Base-by-base conservation (phyloP, 768 basidiomycete genomes). In the Suillus clintonianus region DNA sequence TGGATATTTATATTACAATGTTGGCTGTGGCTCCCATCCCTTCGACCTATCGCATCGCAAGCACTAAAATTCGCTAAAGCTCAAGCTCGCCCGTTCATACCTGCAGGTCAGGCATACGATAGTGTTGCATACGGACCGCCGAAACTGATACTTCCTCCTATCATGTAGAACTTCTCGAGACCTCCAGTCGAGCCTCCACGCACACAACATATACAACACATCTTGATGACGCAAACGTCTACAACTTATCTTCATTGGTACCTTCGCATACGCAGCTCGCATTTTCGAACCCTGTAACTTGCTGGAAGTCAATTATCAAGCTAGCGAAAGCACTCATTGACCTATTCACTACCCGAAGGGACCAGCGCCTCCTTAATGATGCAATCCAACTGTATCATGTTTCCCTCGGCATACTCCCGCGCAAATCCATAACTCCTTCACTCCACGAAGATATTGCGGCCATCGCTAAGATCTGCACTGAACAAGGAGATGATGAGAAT, bases 351-450 rank as follows among this genome's bases (percentile, higher is more conserved):
- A 36, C n/a, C 13, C 7, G 13, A n/a, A 11, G 11, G 14, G 22
- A 55, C 34, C 54, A 36, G 14, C n/a, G 36, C 4, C n/a, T 36
- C n/a, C 13, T 55, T 15, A 37, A n/a, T 36, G 34, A 55, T 55
- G 54, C 54, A 14, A 55, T 55, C n/a, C 54, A 55, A n/a, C 13
- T 55, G 13, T 55, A 55, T 22, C 54, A 55, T 7, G 54, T 55
- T 55, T 36, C 54, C 54, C 54, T 55, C 8, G 34, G 34, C 54
- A 22, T 14, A 9, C 54, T 55, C n/a, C 1, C n/a, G 4, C 54
- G 34, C 19, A 55, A n/a, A 8, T 22, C 7, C 7, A 36, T 55
- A 15, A 7, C 54, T 55, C 36, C 53, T 54, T 55, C 34, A 15
- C 54, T 55, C 8, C 34, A 7, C 14, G 14, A 36, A 55, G 4